Evolutionary conservation across 805 yeast genomes (phyloP).

Genomic region (Saccharomycopsis sp.): DNA sequence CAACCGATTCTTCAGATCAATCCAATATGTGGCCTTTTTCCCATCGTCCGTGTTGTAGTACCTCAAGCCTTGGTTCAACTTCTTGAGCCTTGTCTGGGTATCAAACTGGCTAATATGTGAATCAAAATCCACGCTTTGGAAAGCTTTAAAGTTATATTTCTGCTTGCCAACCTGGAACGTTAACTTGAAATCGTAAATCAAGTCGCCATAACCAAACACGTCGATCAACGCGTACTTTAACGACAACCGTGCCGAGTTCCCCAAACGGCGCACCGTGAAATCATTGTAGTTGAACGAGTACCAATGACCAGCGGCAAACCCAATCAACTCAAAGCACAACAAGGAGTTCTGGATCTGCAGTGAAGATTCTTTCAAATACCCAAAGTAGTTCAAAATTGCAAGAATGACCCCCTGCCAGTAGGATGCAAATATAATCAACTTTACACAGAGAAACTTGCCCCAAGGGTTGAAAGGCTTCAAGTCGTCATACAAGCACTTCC

Average conservation of each 20-base stretch:
- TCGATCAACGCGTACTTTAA: conserved; percentile 63
- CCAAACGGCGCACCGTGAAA: conserved; percentile 50
- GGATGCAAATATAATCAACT: conserved; percentile 91
- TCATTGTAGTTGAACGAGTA: conserved; percentile 71
- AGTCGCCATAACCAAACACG: conserved; percentile 67
- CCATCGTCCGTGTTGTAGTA: conserved; percentile 45
- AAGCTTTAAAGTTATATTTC: conserved; percentile 68
- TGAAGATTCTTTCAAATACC: conserved; percentile 31
- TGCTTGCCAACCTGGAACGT: conserved; percentile 59
- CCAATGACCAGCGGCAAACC: conserved; percentile 86
- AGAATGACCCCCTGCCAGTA: conserved; percentile 86
- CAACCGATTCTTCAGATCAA: conserved; percentile 28
- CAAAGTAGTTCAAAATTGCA: conserved; percentile 41
- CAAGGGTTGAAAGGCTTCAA: conserved; percentile 75
- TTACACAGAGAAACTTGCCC: conserved; percentile 89
- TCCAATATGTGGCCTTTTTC: conserved; percentile 81
- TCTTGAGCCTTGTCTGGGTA: conserved; percentile 52
- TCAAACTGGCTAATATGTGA: conserved; percentile 59
- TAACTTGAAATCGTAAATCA: conserved; percentile 64
- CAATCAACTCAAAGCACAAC: conserved; percentile 74
- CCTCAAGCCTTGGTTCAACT: conserved; percentile 76
- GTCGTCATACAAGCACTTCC: conserved; percentile 82
- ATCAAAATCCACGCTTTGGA: conserved; percentile 60
- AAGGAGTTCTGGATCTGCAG: conserved; percentile 66
- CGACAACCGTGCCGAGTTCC: conserved; percentile 61